Percentiles rank a stretch among this genome's conserved stretches.
These are phyloP conservation scores for Pythium vanterpoolii DNA, from an alignment of 352 stramenopile species.

Conservation along the genomic window DNA sequence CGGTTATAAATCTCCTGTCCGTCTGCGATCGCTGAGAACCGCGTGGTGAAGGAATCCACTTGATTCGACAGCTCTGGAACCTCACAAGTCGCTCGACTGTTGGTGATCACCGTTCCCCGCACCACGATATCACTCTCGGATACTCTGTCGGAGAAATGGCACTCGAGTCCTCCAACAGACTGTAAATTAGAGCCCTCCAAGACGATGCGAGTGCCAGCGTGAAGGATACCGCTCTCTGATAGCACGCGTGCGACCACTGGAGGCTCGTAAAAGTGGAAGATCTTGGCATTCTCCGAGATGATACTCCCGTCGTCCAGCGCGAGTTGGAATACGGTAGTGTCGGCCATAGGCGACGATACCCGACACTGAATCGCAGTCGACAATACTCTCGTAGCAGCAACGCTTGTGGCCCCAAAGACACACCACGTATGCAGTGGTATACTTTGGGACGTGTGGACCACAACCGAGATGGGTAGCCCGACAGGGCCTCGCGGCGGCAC, in stretches of 20 bases:
- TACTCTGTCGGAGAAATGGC: not conserved
- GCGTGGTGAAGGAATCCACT: not conserved
- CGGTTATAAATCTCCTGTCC: not conserved
- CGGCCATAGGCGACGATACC: not conserved
- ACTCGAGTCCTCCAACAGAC: constrained; percentile 7
- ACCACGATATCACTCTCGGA: not conserved
- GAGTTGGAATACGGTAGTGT: constrained; percentile 7
- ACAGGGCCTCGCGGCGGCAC: constrained; percentile 2
- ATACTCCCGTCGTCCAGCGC: not conserved
- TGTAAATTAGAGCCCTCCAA: constrained; percentile 12
- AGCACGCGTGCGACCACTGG: constrained; percentile 3
- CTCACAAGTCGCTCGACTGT: constrained; percentile 6
- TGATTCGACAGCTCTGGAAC: constrained; percentile 1
- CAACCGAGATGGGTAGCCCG: not conserved
- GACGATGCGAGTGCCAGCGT: constrained; percentile 15
- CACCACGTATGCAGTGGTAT: constrained; percentile 1
- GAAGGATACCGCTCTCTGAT: constrained; percentile 13
- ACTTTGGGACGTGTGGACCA: not conserved
- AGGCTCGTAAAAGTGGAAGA: constrained; percentile 21
- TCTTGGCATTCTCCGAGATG: constrained; percentile 18
- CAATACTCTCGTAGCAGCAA: not conserved
- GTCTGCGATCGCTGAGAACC: constrained; percentile 4
- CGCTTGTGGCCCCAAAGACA: constrained; percentile 3
- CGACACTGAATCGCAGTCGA: not conserved
- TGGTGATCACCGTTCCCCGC: constrained; percentile 4